Base-by-base conservation (phyloP, 305 asterid species). In the Fraxinus ornus region DNA sequence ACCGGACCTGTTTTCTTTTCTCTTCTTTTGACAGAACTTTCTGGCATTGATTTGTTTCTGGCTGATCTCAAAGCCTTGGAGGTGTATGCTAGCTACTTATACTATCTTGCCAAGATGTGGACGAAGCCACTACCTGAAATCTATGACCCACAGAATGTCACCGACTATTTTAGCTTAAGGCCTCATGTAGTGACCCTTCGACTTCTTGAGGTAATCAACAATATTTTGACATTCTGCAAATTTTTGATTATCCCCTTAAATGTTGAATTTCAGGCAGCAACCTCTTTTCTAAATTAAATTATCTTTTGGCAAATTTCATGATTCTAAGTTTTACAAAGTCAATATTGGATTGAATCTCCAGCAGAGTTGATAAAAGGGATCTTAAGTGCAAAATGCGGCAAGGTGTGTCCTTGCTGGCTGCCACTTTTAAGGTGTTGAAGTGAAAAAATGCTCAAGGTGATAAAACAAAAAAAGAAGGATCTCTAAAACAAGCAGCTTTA, bases 101-200 rank as follows among this genome's bases (percentile, higher is more conserved):
- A 94, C 89, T 85, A 84, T 89, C 88, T 89, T 77, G 86, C 93
- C 47, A 89, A 90, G 91, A 92, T 90, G 94, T 94, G 97, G 97
- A 88, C 96, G 57, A 93, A 90, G 90, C 98, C 99, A 79, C 95
- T 96, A 83, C 98, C 99, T 73, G 97, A 96, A 86, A 84, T 85
- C 49, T 96, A 94, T 84, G 94, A 96, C 83, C 93, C 94, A 8
- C 87, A 94, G 75, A 86, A 84, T 87, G 92, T 93, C 80, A 86
- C 90, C 4, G 91, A 88, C 78, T 96, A 94, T 88, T 96, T 96
- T 89, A 85, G 84, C 80, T 87, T 93, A 93, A 89, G 98, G 90
- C 99, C 99, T 64, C 99, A 96, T 84, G 85, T 96, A 60, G 97
- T 94, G 84, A 91, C 90, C 70, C 89, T 96, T 78, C 94, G 99